A percentile compares a stretch with the other conserved stretches of the same genome.
These are phyloP conservation scores for Zygotorulaspora sp. DNA, from an alignment of 805 yeast species.

Conservation along the genomic window DNA sequence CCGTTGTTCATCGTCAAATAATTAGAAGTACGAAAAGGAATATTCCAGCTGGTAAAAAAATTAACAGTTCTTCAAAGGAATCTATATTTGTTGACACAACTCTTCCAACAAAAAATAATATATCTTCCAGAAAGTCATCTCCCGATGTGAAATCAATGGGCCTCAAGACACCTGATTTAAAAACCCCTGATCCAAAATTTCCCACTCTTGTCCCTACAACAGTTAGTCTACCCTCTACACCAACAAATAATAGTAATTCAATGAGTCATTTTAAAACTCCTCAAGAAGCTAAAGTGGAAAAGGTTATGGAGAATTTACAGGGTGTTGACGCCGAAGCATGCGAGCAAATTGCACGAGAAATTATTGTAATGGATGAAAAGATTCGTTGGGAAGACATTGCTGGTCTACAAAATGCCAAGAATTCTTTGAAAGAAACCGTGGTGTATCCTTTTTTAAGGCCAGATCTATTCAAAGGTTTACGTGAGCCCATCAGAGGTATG, in stretches of 20 bases:
- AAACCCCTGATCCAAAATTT: conserved; percentile 2
- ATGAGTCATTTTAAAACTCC: conserved; percentile 1
- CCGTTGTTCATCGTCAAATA: conserved; percentile 20
- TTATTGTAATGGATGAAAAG: conserved; percentile 86
- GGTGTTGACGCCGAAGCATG: conserved; percentile 83
- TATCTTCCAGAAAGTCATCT: not conserved
- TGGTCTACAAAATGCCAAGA: conserved; percentile 83
- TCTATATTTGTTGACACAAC: not conserved
- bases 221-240: conserved; percentile 5
- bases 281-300: conserved; percentile 13
- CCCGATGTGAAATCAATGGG: conserved; percentile 1
- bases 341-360: conserved; percentile 80
- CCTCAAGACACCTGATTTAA: not conserved
- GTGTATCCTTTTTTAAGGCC: conserved; percentile 95
- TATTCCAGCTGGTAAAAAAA: conserved; percentile 1
- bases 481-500: conserved; percentile 98
- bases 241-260: conserved; percentile 8
- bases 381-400: conserved; percentile 97
- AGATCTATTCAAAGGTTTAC: conserved; percentile 81
- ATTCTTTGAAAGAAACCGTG: conserved; percentile 87
- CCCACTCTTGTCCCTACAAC: conserved; percentile 5
- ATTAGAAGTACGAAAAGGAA: conserved; percentile 17
- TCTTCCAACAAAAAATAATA: conserved; percentile 4
- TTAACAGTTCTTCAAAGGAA: conserved; percentile 2
- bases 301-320: conserved; percentile 28